Conservation (phyloP, 2,329 filamentous ascomycete species). For the Rasamsonia emersonii region DNA sequence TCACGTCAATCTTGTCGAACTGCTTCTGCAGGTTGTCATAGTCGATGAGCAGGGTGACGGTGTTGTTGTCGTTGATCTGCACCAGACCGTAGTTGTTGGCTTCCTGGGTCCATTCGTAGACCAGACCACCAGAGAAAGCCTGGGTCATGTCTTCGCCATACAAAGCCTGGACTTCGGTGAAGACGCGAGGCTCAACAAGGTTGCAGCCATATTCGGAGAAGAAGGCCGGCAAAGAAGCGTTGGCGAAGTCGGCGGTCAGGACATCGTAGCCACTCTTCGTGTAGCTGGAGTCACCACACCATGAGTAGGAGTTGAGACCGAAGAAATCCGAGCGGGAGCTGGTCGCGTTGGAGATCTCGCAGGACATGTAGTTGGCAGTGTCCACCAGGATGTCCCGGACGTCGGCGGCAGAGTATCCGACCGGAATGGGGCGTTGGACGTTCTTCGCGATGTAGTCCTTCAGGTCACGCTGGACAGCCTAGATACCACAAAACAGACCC, state of each 20-base stretch:
- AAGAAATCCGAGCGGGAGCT: constrained; percentile 54
- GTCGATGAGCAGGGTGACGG: constrained; percentile 52
- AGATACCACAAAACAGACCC: constrained; percentile 1
- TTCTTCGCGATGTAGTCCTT: constrained; percentile 60
- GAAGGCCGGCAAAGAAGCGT: constrained; percentile 54
- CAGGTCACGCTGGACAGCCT: constrained; percentile 57
- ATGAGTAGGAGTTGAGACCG: constrained; percentile 60
- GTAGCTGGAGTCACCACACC: constrained; percentile 54
- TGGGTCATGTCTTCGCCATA: constrained; percentile 53
- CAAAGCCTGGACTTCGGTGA: constrained; percentile 53
- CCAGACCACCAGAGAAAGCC: constrained; percentile 49
- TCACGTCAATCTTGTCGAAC: constrained; percentile 66
- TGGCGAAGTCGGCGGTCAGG: constrained; percentile 50
- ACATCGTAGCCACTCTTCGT: constrained; percentile 46
- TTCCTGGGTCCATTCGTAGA: constrained; percentile 44
- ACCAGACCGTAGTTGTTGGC: constrained; percentile 49
- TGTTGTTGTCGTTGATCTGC: constrained; percentile 49
- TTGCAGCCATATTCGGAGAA: constrained; percentile 63
- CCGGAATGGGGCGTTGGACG: constrained; percentile 49
- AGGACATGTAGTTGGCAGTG: constrained; percentile 54
- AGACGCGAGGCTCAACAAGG: constrained; percentile 46
- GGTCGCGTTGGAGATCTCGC: constrained; percentile 41
- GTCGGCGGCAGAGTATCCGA: constrained; percentile 62
- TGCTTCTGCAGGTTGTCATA: constrained; percentile 67
- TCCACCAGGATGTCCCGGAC: constrained; percentile 52